Conservation (phyloP, 2,329 filamentous ascomycete genomes). For the Penicillium sp. region DNA sequence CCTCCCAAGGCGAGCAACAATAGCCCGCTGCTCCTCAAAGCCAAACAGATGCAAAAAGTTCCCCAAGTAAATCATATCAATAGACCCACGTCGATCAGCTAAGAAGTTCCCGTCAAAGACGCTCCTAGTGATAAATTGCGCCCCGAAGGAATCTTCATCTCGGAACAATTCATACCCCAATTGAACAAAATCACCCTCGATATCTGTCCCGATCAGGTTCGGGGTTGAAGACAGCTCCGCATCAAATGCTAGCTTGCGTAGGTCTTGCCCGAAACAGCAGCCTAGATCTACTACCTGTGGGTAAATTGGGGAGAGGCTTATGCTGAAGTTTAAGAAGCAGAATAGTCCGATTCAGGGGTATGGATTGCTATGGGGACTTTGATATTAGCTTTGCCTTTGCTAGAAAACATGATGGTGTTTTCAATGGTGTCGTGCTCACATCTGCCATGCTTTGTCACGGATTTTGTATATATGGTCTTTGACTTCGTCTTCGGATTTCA, state of each 20-base stretch:
- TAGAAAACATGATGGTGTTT: no score
- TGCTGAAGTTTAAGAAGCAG: not conserved
- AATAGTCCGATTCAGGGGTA: not conserved
- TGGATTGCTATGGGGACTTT: not conserved
- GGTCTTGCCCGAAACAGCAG: not conserved
- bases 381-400: not conserved
- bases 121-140: not conserved
- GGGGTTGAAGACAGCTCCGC: not conserved
- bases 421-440: not conserved
- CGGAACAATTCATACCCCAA: not conserved
- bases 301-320: not conserved
- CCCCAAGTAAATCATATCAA: not conserved
- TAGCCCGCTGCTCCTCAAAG: not conserved
- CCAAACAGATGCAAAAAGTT: not conserved
- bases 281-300: not conserved
- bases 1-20: not conserved
- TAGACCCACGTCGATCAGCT: not conserved
- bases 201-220: not conserved
- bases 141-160: not conserved
- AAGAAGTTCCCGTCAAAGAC: not conserved
- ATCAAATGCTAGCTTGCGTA: not conserved
- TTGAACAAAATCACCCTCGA: not conserved
- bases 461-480: not conserved
- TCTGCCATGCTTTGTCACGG: not conserved
- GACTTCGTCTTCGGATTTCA: not conserved